These are phyloP conservation scores for Aspergillus funiculosus DNA, from an alignment of 495 filamentous ascomycete genomes.

Conservation along the genomic window DNA sequence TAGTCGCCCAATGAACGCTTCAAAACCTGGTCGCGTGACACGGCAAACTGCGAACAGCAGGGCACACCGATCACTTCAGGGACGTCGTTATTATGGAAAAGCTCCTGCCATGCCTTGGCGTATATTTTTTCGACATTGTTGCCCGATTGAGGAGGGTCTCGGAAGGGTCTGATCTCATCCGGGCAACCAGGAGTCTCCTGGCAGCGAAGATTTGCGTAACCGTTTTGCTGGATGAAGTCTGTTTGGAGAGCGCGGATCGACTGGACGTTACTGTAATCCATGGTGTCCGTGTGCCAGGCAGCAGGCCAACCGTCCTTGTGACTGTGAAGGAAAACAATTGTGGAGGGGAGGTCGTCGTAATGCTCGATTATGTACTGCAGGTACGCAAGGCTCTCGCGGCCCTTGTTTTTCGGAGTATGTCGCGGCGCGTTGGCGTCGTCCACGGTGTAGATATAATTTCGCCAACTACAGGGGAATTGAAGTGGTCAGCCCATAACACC, in stretches of 20 bases:
- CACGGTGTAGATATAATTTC: conserved; percentile 42
- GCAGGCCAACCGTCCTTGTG: conserved; percentile 36
- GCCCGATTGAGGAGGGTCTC: conserved; percentile 46
- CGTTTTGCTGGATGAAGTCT: conserved; percentile 32
- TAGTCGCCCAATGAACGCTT: conserved; percentile 49
- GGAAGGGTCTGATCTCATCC: conserved; percentile 38
- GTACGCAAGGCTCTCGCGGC: conserved; percentile 44
- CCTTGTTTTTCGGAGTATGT: conserved; percentile 44
- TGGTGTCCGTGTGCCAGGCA: conserved; percentile 45
- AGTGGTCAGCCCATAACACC: conserved; percentile 1
- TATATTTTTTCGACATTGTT: conserved; percentile 41
- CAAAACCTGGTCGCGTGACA: conserved; percentile 49
- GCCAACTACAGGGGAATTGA: conserved; percentile 32
- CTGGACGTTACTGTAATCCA: conserved; percentile 41
- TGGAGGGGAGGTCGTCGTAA: conserved; percentile 38
- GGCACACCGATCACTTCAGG: conserved; percentile 46
- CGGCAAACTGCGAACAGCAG: conserved; percentile 68
- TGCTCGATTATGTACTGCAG: conserved; percentile 46
- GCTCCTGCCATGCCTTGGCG: conserved; percentile 37
- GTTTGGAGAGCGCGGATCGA: conserved; percentile 35
- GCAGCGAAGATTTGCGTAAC: conserved; percentile 41
- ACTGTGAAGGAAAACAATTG: conserved; percentile 41
- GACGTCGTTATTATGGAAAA: conserved; percentile 40
- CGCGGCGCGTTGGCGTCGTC: conserved; percentile 32
- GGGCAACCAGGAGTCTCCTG: conserved; percentile 38